These are phyloP conservation scores for Fusarium sp. DNA, from an alignment of 2,329 filamentous ascomycete genomes.

Conservation along the genomic window DNA sequence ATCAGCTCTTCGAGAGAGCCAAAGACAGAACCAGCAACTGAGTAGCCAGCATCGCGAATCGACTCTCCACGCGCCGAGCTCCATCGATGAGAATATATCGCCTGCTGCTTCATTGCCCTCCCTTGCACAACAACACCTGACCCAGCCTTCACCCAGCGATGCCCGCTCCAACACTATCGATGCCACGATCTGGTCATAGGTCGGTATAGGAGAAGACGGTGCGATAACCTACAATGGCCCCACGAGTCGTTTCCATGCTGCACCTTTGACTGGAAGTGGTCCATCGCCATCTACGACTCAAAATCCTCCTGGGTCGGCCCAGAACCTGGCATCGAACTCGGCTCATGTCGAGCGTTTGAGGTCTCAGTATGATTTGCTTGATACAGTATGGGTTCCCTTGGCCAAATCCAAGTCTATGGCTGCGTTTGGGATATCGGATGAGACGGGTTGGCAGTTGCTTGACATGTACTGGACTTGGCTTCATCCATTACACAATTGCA, in stretches of 20 bases:
- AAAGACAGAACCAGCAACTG: not conserved
- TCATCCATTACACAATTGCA: slow-evolving; percentile 3
- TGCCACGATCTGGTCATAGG: slow-evolving; percentile 7
- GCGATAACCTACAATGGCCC: not conserved
- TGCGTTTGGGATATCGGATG: not conserved
- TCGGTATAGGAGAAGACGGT: slow-evolving; percentile 1
- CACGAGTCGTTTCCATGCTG: slow-evolving; percentile 3
- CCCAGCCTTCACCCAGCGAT: not conserved
- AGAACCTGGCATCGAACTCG: not conserved
- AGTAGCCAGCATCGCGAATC: not conserved
- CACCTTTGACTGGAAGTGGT: not conserved
- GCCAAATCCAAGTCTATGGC: slow-evolving; percentile 2
- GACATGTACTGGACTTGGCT: slow-evolving; percentile 11
- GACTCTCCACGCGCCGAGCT: not conserved
- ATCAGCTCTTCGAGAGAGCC: not conserved
- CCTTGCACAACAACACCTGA: not conserved
- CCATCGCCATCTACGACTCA: slow-evolving; percentile 2
- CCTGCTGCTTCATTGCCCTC: not conserved
- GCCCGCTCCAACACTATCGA: not conserved
- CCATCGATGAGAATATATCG: not conserved
- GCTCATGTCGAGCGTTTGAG: not conserved
- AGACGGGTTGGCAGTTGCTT: slow-evolving; percentile 3
- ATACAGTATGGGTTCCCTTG: not conserved
- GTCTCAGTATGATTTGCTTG: slow-evolving; percentile 4
- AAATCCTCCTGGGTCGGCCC: not conserved